A percentile compares a stretch with the other conserved stretches of the same genome.
Conservation (phyloP, 1,284 basidiomycete species). For the Erythrobasidium hasegawianum region DNA sequence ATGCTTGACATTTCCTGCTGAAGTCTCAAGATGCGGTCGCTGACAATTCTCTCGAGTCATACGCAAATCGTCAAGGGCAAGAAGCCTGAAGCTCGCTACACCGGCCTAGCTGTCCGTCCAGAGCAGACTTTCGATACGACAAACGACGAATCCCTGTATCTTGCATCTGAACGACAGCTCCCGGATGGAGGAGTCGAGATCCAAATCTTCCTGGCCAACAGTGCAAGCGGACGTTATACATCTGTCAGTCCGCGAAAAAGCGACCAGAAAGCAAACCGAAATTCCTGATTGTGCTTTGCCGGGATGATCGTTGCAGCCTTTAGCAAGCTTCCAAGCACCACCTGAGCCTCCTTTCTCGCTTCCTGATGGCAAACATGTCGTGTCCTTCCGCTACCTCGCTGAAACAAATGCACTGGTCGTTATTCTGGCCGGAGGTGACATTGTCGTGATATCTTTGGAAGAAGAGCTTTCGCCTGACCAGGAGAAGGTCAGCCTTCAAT, state of each 20-base stretch:
- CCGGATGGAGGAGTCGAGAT: slow-evolving; percentile 33
- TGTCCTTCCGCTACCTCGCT: slow-evolving; percentile 62
- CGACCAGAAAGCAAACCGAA: neutral
- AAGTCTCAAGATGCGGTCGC: slow-evolving; percentile 27
- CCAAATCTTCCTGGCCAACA: slow-evolving; percentile 23
- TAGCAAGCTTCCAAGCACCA: slow-evolving; percentile 30
- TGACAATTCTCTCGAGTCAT: slow-evolving; percentile 1
- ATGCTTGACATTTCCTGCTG: no score
- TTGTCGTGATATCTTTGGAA: slow-evolving; percentile 62
- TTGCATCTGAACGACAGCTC: slow-evolving; percentile 15
- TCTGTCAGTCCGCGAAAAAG: slow-evolving; percentile 3
- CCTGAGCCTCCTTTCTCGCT: slow-evolving; percentile 33
- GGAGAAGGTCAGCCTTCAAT: neutral
- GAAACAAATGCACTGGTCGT: slow-evolving; percentile 63
- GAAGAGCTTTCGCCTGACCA: slow-evolving; percentile 51
- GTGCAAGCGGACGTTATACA: slow-evolving; percentile 3
- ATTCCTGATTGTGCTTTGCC: neutral
- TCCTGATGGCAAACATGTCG: slow-evolving; percentile 47
- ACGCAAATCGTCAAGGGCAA: slow-evolving; percentile 26
- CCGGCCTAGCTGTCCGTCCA: slow-evolving; percentile 26
- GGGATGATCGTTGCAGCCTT: slow-evolving; percentile 8
- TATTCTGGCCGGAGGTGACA: slow-evolving; percentile 71
- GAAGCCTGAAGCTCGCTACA: slow-evolving; percentile 31
- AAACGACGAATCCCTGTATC: slow-evolving; percentile 24
- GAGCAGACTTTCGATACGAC: slow-evolving; percentile 20